Base-by-base conservation (phyloP, 106 monocot genomes). In the Acorus gramineus region DNA sequence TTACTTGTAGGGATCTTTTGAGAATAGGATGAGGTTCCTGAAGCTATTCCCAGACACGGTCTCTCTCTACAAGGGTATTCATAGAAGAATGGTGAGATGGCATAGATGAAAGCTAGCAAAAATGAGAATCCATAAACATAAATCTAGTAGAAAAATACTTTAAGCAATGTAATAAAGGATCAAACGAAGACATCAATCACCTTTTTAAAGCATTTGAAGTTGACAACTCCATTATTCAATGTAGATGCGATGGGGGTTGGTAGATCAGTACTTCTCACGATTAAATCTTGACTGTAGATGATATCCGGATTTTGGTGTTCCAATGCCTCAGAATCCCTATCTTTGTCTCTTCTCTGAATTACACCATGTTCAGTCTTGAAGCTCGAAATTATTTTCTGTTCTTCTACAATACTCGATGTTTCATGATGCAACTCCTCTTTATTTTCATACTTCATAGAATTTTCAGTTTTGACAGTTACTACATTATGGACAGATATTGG, bases 191-290 rank as follows among this genome's bases (percentile, higher is more conserved):
- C 28, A n/a, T 42, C 11, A 47, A 14, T 44, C 79, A 86, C 98
- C 98, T 92, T 92, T 77, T 78, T 86, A 67, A 98, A 98, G 72
- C 79, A 50, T 66, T 98, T 92, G 81, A 92, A 98, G 69, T 92
- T 80, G 51, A 71, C 56, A 58, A 71, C 65, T 9, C 73, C 71
- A 2, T 57, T 49, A 3, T 69, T 64, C 11, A 60, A 47, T 7
- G 53, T 11, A 50, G 70, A 71, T 59, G 49, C 62, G 46, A 59
- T 46, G 43, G 63, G 54, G 69, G 48, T 49, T 44, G 76, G 10
- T 6, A 55, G 13, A 3, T 3, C 47, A 54, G 66, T 59, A 28
- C 75, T 67, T 71, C 70, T 85, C n/a, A 89, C 85, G 42, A 92
- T 76, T 67, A 98, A 65, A 73, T 70, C 67, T 64, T 77, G 76